Conservation (phyloP, 306 rosid genomes). For the Senna tora region DNA sequence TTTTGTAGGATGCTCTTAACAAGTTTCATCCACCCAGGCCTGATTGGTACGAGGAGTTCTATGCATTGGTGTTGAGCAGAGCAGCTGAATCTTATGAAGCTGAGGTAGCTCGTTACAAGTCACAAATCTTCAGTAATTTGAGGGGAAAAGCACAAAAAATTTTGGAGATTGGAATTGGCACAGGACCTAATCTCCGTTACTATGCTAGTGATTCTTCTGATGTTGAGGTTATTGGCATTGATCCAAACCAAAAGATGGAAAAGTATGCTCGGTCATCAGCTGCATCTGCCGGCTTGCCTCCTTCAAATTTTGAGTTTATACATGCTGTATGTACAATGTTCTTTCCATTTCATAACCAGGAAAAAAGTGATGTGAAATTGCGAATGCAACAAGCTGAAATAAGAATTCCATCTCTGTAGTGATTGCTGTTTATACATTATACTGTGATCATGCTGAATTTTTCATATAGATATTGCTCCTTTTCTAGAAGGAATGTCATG, state of each 20-base stretch:
- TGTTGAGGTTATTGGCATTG: slow-evolving; percentile 70
- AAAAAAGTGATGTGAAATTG: background rate
- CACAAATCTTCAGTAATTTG: slow-evolving; percentile 58
- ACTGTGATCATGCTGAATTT: slow-evolving; percentile 11
- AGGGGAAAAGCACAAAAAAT: slow-evolving; percentile 71
- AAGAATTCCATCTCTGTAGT: slow-evolving; percentile 13
- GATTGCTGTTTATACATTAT: background rate
- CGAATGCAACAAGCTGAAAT: slow-evolving; percentile 1
- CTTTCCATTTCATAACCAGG: slow-evolving; percentile 24
- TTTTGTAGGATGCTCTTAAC: slow-evolving; percentile 52
- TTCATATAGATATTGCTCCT: background rate
- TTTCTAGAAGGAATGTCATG: slow-evolving; percentile 11
- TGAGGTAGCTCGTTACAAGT: slow-evolving; percentile 71
- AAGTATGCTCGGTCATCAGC: slow-evolving; percentile 77
- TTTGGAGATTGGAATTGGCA: slow-evolving; percentile 87
- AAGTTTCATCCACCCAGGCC: slow-evolving; percentile 73
- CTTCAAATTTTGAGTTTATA: slow-evolving; percentile 65
- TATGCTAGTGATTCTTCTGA: slow-evolving; percentile 54
- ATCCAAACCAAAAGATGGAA: slow-evolving; percentile 85
- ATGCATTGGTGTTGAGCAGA: slow-evolving; percentile 57
- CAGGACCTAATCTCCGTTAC: slow-evolving; percentile 80
- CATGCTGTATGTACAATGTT: slow-evolving; percentile 63
- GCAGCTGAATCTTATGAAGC: slow-evolving; percentile 61
- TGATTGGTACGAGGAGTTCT: slow-evolving; percentile 84
- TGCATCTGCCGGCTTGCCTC: slow-evolving; percentile 60